Conservation (phyloP, 352 stramenopile species). For the Globisporangium echinulatum region DNA sequence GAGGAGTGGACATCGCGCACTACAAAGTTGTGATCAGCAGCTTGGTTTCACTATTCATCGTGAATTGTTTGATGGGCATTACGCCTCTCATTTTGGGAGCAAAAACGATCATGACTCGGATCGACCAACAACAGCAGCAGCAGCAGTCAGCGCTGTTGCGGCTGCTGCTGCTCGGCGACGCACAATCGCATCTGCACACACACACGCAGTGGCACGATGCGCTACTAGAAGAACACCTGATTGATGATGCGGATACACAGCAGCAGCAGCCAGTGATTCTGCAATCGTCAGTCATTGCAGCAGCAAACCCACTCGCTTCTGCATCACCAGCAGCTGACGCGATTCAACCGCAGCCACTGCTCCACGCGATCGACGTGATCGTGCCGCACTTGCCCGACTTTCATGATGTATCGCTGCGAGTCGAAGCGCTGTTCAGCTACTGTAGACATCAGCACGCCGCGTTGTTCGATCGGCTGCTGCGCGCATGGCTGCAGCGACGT, state of each 20-base stretch:
- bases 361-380: conserved; percentile 21
- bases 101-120: not conserved
- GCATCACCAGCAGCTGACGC: no score
- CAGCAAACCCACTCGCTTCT: not conserved
- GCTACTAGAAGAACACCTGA: conserved; percentile 1
- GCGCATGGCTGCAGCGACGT: conserved; percentile 22
- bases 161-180: conserved; percentile 22
- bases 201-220: conserved; percentile 14
- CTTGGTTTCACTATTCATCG: no score
- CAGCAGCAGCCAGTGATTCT: not conserved
- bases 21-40: no score
- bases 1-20: no score
- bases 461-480: conserved; percentile 20
- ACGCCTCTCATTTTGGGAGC: no score
- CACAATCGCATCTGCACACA: no score
- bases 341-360: not conserved
- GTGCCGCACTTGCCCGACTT: conserved; percentile 48
- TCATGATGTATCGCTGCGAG: conserved; percentile 19
- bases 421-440: conserved; percentile 28
- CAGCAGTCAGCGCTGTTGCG: conserved; percentile 16
- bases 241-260: not conserved
- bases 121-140: not conserved
- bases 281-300: not conserved
- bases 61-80: no score
- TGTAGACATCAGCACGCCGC: conserved; percentile 16